Conservation (phyloP, 2,329 filamentous ascomycete species). For the Ophiostoma piceae region DNA sequence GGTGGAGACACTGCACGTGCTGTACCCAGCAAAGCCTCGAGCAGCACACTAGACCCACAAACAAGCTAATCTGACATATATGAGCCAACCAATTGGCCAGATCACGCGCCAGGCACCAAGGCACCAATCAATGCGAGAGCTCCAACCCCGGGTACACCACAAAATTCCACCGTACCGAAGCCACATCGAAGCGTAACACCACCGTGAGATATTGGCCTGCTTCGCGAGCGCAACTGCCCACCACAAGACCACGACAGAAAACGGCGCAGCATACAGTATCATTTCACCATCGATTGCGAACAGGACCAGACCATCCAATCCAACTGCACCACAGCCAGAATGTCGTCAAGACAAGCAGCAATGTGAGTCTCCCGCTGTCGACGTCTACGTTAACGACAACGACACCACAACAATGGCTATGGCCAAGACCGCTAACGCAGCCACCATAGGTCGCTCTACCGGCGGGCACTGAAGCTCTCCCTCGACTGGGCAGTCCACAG, state of each 20-base stretch:
- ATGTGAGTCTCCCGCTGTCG: constrained; percentile 39
- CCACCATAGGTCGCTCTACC: constrained; percentile 65
- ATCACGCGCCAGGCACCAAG: constrained; percentile 19
- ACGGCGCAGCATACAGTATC: background rate
- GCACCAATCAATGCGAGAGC: constrained; percentile 9
- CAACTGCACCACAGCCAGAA: constrained; percentile 25
- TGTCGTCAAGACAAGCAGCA: constrained; percentile 47
- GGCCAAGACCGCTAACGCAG: background rate
- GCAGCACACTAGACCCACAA: background rate
- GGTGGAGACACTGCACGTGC: background rate
- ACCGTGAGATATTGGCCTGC: background rate
- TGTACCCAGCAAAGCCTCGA: background rate
- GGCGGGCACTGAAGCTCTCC: constrained; percentile 84
- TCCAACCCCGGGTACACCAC: constrained; percentile 1
- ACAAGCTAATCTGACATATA: constrained; percentile 14
- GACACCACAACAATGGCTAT: background rate
- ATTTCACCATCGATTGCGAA: background rate
- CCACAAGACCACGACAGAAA: background rate
- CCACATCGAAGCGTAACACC: background rate
- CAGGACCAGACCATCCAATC: background rate
- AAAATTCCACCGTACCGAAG: constrained; percentile 9
- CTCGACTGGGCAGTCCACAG: constrained; percentile 95
- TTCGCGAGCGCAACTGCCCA: background rate
- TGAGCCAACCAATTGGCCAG: constrained; percentile 18
- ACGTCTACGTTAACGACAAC: background rate